Evolutionary conservation across 2,329 filamentous ascomycete genomes (phyloP).

Genomic region (Chaetomium strumarium): DNA sequence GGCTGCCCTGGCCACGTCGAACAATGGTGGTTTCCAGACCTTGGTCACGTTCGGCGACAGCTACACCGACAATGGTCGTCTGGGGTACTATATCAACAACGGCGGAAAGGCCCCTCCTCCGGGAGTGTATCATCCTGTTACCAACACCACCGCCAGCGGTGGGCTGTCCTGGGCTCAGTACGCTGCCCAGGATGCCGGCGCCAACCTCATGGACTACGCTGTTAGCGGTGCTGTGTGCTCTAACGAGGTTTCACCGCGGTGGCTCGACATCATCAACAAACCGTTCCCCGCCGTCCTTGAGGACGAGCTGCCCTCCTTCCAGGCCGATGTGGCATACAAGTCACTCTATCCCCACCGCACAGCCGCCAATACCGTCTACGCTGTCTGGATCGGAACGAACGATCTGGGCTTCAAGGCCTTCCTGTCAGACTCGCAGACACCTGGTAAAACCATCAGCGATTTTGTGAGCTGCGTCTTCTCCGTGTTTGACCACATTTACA

Average conservation of each 20-base stretch:
- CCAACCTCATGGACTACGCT: slow-evolving; percentile 61
- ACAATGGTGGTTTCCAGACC: slow-evolving; percentile 44
- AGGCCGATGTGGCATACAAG: slow-evolving; percentile 41
- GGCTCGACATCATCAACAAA: slow-evolving; percentile 42
- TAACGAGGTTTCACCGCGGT: slow-evolving; percentile 58
- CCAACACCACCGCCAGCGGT: slow-evolving; percentile 53
- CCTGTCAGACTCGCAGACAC: slow-evolving; percentile 56
- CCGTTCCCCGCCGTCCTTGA: slow-evolving; percentile 58
- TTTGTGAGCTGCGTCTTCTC: slow-evolving; percentile 65
- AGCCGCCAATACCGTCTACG: slow-evolving; percentile 60
- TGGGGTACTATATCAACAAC: slow-evolving; percentile 56
- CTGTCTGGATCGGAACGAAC: slow-evolving; percentile 77
- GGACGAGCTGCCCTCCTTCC: slow-evolving; percentile 55
- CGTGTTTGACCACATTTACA: slow-evolving; percentile 57
- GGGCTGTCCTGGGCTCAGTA: slow-evolving; percentile 65
- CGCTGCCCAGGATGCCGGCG: slow-evolving; percentile 53
- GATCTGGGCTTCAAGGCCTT: slow-evolving; percentile 64
- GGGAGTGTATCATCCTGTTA: slow-evolving; percentile 43
- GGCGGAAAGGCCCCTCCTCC: slow-evolving; percentile 56
- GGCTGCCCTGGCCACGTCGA: slow-evolving; percentile 14
- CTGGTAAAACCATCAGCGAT: slow-evolving; percentile 54
- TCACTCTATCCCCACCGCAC: slow-evolving; percentile 41
- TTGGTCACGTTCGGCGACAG: slow-evolving; percentile 69
- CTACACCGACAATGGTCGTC: slow-evolving; percentile 67
- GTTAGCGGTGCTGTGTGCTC: slow-evolving; percentile 68